phyloP scores from a whole-genome alignment of 805 yeast species.

The Ogataea populi-albae region DNA sequence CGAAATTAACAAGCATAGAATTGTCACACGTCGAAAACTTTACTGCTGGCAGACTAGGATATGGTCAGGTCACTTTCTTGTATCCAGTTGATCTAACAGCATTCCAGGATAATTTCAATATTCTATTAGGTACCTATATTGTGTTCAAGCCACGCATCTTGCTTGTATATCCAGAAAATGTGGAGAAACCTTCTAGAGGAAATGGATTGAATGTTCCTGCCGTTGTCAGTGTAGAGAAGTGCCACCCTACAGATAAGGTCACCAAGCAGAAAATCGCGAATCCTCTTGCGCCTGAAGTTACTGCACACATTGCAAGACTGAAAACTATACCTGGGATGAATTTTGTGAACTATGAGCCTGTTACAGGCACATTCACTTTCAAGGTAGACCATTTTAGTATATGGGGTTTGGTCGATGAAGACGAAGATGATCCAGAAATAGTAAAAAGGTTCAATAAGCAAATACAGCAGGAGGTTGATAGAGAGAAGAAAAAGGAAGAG shows the following conservation, averaged over 20 bases:
- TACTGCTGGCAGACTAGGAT: slow-evolving; percentile 63
- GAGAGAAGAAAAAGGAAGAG: slow-evolving; percentile 19
- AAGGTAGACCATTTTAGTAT: slow-evolving; percentile 88
- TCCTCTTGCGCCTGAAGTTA: slow-evolving; percentile 39
- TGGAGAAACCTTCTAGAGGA: slow-evolving; percentile 57
- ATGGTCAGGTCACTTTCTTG: slow-evolving; percentile 65
- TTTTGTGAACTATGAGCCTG: slow-evolving; percentile 75
- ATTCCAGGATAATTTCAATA: slow-evolving; percentile 41
- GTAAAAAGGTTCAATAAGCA: slow-evolving; percentile 30
- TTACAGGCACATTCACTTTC: slow-evolving; percentile 73
- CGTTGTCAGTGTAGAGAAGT: slow-evolving; percentile 60
- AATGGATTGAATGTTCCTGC: slow-evolving; percentile 76
- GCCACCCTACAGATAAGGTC: slow-evolving; percentile 43
- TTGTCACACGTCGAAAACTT: slow-evolving; percentile 58
- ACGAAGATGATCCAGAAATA: slow-evolving; percentile 50
- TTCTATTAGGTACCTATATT: slow-evolving; percentile 41
- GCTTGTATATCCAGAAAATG: slow-evolving; percentile 59
- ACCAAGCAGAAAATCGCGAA: slow-evolving; percentile 27
- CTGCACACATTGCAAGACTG: slow-evolving; percentile 48
- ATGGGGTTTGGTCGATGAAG: slow-evolving; percentile 84
- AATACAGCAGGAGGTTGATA: slow-evolving; percentile 20
- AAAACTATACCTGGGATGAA: slow-evolving; percentile 66
- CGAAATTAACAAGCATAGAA: slow-evolving; percentile 42
- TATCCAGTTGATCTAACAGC: slow-evolving; percentile 67
- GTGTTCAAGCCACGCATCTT: slow-evolving; percentile 50